A percentile compares a stretch with the other conserved stretches of the same genome.
Conservation (phyloP, 2,329 filamentous ascomycete genomes). For the Aspergillus pseudoglaucus region DNA sequence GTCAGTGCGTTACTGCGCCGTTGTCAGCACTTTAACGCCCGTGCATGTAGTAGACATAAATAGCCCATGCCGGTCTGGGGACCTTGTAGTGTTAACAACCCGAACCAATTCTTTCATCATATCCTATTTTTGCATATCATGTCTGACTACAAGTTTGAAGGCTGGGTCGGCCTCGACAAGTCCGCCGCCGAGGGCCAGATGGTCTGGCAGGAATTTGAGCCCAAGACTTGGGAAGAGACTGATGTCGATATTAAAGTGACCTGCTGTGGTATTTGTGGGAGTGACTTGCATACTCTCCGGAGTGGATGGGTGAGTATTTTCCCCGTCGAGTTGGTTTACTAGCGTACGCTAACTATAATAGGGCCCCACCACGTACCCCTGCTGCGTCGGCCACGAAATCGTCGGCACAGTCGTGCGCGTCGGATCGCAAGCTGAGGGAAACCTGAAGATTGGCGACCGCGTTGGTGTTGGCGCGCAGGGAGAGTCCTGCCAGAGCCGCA, state of each 20-base stretch:
- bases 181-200: constrained; percentile 48
- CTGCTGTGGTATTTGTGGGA: constrained; percentile 60
- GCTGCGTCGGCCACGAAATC: constrained; percentile 60
- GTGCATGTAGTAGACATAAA: too few species aligned
- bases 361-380: constrained; percentile 31
- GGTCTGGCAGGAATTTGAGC: constrained; percentile 52
- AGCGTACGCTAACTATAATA: constrained; percentile 8
- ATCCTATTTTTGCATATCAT: too few species aligned
- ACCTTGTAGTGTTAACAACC: too few species aligned
- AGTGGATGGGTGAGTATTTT: constrained; percentile 38
- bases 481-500: constrained; percentile 45
- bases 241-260: constrained; percentile 60
- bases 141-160: constrained; percentile 44
- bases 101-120: too few species aligned
- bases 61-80: too few species aligned
- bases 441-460: constrained; percentile 29
- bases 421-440: constrained; percentile 36
- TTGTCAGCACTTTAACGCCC: too few species aligned
- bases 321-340: too few species aligned
- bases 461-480: constrained; percentile 56
- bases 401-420: constrained; percentile 55
- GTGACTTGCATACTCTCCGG: constrained; percentile 52
- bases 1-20: too few species aligned
- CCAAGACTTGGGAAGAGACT: constrained; percentile 60
- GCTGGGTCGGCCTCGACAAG: constrained; percentile 50